Base-by-base conservation (phyloP, 192 early-diverging fungal genomes). In the Helicostylum pulchrum region DNA sequence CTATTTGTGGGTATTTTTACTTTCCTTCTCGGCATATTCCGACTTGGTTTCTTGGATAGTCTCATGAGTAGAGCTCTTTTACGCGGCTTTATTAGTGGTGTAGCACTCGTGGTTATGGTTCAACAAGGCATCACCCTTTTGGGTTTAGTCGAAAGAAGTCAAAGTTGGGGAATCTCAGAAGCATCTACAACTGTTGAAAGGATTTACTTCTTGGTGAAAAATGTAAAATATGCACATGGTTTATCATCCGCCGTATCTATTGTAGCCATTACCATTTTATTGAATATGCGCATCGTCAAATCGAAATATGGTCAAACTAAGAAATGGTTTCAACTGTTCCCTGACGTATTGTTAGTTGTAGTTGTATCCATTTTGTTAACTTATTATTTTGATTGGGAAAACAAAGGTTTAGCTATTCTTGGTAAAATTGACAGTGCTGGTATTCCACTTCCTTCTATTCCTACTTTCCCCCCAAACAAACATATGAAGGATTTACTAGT, bases 11-110 rank as follows among this genome's bases (percentile, higher is more conserved):
- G 97, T 9, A 57, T 93, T 7, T 91, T 97, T 61, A 95, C 95
- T 2, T 93, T 94, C 72, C 71, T 89, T 31, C 76, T 99, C 67
- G 97, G 97, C 9, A 90, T 98, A 73, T 91, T 99, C 73, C 85
- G 97, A 31, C 83, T 99, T 17, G 97, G 97, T n/a, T 99, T 99
- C 72, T 68, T 99, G 47, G 97, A 99, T 73, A 96, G 94, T 8
- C 87, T 99, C 34, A 82, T 99, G 55, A 93, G 91, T 9, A 86
- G 94, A 52, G 92, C 96, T 6, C 78, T 97, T 15, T 67, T 99
- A 57, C 83, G 95, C 10, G 97, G 97, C 11, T 98, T 99, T 68
- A 91, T 98, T 47, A 88, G 91, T 42, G 97, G 94, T 32, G 93
- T 96, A 1, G 97, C 95, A 3, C 75, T 92, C 26, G 95, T 97